Percentiles rank a stretch among this genome's conserved stretches.
phyloP scores from a whole-genome alignment of 257 asterid species.

The Avicennia marina region DNA sequence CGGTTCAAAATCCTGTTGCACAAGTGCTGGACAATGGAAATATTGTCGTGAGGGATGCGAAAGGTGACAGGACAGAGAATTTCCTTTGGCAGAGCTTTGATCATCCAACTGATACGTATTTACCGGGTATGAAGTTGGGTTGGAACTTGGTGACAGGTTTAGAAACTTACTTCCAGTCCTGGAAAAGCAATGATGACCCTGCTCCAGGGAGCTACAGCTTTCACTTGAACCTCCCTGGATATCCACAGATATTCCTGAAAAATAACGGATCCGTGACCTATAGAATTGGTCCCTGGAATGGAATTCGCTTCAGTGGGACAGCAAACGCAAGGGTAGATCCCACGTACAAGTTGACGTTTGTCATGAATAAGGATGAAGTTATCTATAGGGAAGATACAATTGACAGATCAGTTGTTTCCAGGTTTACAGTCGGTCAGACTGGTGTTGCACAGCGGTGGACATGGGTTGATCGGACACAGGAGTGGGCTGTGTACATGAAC shows the following conservation, averaged over 20 bases:
- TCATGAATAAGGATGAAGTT: constrained; percentile 4
- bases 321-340: background rate
- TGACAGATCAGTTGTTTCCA: constrained; percentile 6
- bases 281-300: constrained; percentile 44
- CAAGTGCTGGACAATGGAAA: constrained; percentile 46
- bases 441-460: constrained; percentile 21
- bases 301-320: constrained; percentile 17
- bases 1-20: constrained; percentile 16
- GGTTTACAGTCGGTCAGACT: constrained; percentile 4
- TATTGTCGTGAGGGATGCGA: constrained; percentile 34
- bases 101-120: constrained; percentile 32
- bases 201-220: constrained; percentile 26
- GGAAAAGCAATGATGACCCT: constrained; percentile 40
- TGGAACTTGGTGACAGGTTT: constrained; percentile 21
- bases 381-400: background rate
- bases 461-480: constrained; percentile 19
- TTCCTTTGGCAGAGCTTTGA: constrained; percentile 49
- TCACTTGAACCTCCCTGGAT: constrained; percentile 28
- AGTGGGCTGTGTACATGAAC: constrained; percentile 23
- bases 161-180: constrained; percentile 32
- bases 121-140: constrained; percentile 45
- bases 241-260: constrained; percentile 19
- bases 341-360: background rate
- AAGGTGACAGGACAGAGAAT: constrained; percentile 22
- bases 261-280: background rate